Conservation (phyloP, 2,329 filamentous ascomycete genomes). For the Colletotrichum tropicale region DNA sequence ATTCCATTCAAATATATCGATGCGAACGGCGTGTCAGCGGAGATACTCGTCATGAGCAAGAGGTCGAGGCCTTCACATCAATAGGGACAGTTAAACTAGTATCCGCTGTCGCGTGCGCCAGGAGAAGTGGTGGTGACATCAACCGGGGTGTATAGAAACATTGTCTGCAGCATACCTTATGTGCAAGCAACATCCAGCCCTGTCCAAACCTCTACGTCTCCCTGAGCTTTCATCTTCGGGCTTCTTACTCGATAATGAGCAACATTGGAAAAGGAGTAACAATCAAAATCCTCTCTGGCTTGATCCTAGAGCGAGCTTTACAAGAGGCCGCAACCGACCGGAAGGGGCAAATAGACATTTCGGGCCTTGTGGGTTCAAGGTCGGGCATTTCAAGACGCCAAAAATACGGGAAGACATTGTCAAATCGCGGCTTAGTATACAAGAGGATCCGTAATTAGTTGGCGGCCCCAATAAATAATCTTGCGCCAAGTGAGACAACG, state of each 20-base stretch:
- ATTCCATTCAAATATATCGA: not conserved
- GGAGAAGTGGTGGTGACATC: not conserved
- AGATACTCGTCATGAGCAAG: not conserved
- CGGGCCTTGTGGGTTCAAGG: too few species aligned
- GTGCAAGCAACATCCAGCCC: not conserved
- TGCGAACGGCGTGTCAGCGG: not conserved
- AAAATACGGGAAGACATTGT: not conserved
- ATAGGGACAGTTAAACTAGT: not conserved
- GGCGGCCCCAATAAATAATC: not conserved
- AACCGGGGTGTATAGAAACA: not conserved
- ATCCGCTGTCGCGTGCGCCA: not conserved
- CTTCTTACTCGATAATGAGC: not conserved
- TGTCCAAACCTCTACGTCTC: not conserved
- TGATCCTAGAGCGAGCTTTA: not conserved
- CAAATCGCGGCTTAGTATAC: not conserved
- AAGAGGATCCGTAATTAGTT: not conserved
- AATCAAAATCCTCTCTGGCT: not conserved
- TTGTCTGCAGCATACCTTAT: not conserved
- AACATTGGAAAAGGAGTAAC: not conserved
- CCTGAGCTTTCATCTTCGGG: not conserved
- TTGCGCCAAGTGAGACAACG: not conserved
- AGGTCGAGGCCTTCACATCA: not conserved
- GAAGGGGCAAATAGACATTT: not conserved
- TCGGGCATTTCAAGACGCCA: not conserved
- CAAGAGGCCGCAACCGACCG: not conserved